Percentiles rank a stretch among this genome's conserved stretches.
These are phyloP conservation scores for Solanum phureja DNA, from an alignment of 257 asterid species.

Conservation along the genomic window DNA sequence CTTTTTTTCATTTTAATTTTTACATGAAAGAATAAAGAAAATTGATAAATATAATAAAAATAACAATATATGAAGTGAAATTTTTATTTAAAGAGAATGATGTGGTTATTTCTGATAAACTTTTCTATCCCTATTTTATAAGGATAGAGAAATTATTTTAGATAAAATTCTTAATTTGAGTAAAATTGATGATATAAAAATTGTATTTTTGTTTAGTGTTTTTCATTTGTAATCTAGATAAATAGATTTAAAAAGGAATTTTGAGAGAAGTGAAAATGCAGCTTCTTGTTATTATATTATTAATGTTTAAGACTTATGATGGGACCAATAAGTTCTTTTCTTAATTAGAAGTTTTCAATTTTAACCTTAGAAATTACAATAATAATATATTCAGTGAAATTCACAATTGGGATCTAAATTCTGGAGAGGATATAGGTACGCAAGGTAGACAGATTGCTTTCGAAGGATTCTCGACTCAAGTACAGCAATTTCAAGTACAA, in stretches of 20 bases:
- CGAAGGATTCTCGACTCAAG: too few relatives aligned
- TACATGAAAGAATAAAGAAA: background rate
- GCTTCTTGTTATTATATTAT: background rate
- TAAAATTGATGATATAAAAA: too few relatives aligned
- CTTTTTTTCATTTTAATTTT: background rate
- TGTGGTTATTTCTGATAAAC: too few relatives aligned
- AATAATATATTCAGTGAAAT: too few relatives aligned
- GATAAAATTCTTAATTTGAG: rapidly evolving
- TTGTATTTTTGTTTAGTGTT: background rate
- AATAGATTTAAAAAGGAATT: background rate
- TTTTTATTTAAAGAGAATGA: background rate
- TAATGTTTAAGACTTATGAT: background rate
- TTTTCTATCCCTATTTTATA: too few relatives aligned
- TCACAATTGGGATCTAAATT: too few relatives aligned
- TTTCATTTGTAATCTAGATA: background rate
- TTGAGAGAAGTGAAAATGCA: background rate
- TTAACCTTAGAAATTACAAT: too few relatives aligned
- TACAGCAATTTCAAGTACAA: rapidly evolving
- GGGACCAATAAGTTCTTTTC: too few relatives aligned
- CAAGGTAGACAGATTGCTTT: rapidly evolving
- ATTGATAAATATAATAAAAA: background rate
- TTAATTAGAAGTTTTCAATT: background rate
- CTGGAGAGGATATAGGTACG: background rate
- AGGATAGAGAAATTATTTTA: too few relatives aligned
- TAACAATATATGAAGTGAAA: background rate